A percentile compares a stretch with the other conserved stretches of the same genome.
Conservation (phyloP, 306 rosid species). For the Trichosanthes cucumerina region DNA sequence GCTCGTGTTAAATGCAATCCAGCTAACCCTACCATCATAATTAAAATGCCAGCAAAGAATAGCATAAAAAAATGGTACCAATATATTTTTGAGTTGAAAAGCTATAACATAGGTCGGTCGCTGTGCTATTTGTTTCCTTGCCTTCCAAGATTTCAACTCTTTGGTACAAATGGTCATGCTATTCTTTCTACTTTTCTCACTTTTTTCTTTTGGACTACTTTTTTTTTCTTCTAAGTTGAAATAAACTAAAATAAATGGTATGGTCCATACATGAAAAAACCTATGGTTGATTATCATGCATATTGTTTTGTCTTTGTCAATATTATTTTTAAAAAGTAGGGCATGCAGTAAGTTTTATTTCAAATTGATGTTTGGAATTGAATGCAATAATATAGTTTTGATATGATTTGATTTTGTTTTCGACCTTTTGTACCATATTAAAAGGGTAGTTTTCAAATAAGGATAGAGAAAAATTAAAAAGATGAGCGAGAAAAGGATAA, state of each 20-base stretch:
- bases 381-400: background rate
- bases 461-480: no score
- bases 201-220: background rate
- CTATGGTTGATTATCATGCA: background rate
- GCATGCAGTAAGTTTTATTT: no score
- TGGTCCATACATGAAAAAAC: background rate
- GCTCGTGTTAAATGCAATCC: background rate
- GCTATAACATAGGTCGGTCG: constrained; percentile 5
- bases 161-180: background rate
- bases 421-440: background rate
- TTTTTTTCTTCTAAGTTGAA: background rate
- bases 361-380: background rate
- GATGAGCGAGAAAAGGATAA: no score
- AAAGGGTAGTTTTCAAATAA: no score
- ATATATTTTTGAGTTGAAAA: background rate
- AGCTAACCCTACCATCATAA: background rate
- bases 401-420: background rate
- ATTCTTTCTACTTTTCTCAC: background rate
- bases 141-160: constrained; percentile 1
- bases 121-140: background rate
- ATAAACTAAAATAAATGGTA: background rate
- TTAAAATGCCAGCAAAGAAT: background rate
- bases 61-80: background rate
- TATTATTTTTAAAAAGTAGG: background rate
- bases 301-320: background rate